Conservation (phyloP, 2,329 filamentous ascomycete species). For the Intubia oerlemansii region DNA sequence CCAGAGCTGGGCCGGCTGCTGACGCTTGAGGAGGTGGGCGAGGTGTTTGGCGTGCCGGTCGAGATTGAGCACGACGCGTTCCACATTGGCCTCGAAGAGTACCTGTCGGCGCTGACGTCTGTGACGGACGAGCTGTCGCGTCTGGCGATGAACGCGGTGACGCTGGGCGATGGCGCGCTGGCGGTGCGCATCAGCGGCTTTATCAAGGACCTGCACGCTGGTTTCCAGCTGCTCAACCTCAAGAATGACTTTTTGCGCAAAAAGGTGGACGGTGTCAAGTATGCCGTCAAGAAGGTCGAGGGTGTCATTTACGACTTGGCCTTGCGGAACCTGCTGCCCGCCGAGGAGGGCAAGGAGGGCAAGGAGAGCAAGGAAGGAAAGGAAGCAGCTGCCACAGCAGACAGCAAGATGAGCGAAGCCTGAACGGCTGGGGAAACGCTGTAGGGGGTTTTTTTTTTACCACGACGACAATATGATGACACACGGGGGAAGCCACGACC, state of each 20-base stretch:
- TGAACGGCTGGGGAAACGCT: too few relatives aligned
- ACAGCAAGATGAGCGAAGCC: too few relatives aligned
- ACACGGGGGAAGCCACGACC: too few relatives aligned
- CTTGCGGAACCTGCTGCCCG: slow-evolving; percentile 57
- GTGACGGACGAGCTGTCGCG: slow-evolving; percentile 81
- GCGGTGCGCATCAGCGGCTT: slow-evolving; percentile 79
- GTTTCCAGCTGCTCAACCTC: slow-evolving; percentile 90
- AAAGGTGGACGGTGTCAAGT: slow-evolving; percentile 85
- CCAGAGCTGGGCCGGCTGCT: slow-evolving; percentile 42
- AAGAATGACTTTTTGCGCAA: slow-evolving; percentile 87
- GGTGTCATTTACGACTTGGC: slow-evolving; percentile 94
- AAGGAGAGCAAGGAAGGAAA: too few relatives aligned
- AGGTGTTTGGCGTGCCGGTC: slow-evolving; percentile 61
- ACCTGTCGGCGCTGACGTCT: slow-evolving; percentile 69
- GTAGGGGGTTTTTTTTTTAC: too few relatives aligned
- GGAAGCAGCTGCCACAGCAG: neutral
- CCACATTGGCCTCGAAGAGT: slow-evolving; percentile 94
- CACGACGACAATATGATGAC: too few relatives aligned
- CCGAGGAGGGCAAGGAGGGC: slow-evolving; percentile 10
- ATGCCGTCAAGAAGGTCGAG: slow-evolving; percentile 93
- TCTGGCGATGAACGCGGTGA: slow-evolving; percentile 85
- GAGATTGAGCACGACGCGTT: slow-evolving; percentile 84
- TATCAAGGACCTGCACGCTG: slow-evolving; percentile 85
- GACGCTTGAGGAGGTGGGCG: slow-evolving; percentile 73
- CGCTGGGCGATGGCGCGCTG: slow-evolving; percentile 66